Base-by-base conservation (phyloP, 1,284 basidiomycete genomes). In the Ustilago curta region DNA sequence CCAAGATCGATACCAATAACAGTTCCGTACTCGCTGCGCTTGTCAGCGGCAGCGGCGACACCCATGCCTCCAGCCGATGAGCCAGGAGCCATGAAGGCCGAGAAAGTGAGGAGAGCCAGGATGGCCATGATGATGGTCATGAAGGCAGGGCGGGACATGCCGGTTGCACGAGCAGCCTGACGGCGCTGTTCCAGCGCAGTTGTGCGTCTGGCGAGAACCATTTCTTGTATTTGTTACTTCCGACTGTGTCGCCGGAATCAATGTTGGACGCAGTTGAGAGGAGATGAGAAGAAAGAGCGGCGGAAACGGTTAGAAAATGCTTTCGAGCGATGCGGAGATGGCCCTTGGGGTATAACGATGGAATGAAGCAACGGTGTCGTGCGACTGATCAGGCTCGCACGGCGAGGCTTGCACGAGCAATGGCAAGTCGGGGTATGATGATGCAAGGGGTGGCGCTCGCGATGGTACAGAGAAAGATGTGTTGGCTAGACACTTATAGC, bases 1-100 rank as follows among this genome's bases (percentile, higher is more conserved):
- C 40, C 89, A 90, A 78, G 81, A 92, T 93, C 88, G 82, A 89
- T 88, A 86, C 88, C 95, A 86, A 97, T 97, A 51, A 97, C 95
- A 48, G 92, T 92, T 70, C 95, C 95, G 86, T 93, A 95, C 54
- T 85, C 79, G 59, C 68, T 76, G 50, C 79, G 76, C 76, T 81
- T 82, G 70, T 83, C 78, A 42, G 79, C 63, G 35, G 78, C 59
- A 57, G 77, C 81, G 29, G 79, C 73, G 59, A 82, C 80, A 52
- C 81, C 81, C 60, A 76, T 68, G 42, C 78, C 72, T 23, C 68
- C 75, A 53, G 67, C 65, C 3, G 75, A 75, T 19, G 63, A 63
- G 67, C 42, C 47, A 42, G 74, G 59, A 58, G 60, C 49, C 55
- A 77, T 72, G 69, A 69, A 64, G 29, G 79, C 65, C n/a, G 64